Conservation (phyloP, 208 protist genomes). For the Trypanosoma avium region DNA sequence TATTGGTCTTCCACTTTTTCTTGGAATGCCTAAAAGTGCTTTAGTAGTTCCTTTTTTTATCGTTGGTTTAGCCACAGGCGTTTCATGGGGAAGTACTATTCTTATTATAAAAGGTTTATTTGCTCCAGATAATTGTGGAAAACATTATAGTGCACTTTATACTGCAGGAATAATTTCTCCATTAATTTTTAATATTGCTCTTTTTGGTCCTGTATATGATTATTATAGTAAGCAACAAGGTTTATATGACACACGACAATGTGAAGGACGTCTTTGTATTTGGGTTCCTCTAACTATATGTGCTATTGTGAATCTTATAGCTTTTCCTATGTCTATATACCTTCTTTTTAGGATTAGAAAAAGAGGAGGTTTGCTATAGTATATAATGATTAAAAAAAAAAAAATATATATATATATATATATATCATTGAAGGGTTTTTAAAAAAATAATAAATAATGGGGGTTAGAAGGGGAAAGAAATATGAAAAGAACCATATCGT, state of each 20-base stretch:
- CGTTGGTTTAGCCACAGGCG: constrained; percentile 68
- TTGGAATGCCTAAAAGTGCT: constrained; percentile 26
- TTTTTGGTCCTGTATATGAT: constrained; percentile 79
- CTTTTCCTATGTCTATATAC: constrained; percentile 36
- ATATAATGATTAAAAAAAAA: not conserved
- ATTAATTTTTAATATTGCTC: constrained; percentile 69
- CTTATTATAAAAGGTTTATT: constrained; percentile 74
- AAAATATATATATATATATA: constrained; percentile 1
- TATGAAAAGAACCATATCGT: too few relatives aligned
- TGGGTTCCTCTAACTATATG: constrained; percentile 49
- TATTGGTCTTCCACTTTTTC: constrained; percentile 60
- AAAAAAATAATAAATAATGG: too few relatives aligned
- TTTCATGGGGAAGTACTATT: constrained; percentile 77
- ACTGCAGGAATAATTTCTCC: constrained; percentile 82
- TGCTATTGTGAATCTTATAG: constrained; percentile 48
- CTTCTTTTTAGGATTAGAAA: constrained; percentile 36
- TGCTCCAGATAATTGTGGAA: constrained; percentile 57
- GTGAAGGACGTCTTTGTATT: constrained; percentile 62
- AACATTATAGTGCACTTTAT: constrained; percentile 84
- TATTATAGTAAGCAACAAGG: constrained; percentile 51
- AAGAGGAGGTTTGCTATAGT: constrained; percentile 23
- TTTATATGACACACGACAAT: constrained; percentile 28
- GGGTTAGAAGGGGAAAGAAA: too few relatives aligned
- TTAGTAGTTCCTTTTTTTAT: constrained; percentile 75
- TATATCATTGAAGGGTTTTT: too few relatives aligned